Conservation (phyloP, 495 filamentous ascomycete species). For the Annulohypoxylon moriforme region DNA sequence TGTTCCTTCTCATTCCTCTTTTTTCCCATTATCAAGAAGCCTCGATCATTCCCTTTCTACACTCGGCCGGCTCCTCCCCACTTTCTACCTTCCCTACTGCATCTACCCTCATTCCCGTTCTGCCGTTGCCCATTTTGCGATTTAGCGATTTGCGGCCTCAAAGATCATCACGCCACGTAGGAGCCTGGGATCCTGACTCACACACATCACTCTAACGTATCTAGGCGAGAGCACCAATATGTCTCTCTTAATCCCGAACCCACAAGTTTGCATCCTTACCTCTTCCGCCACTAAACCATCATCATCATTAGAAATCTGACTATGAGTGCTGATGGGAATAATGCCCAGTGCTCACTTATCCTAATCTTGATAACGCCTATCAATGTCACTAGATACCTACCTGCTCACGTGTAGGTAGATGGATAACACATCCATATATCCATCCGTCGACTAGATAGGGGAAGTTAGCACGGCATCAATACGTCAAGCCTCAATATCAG, state of each 20-base stretch:
- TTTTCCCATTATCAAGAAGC: conserved; percentile 1
- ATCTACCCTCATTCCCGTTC: conserved; percentile 22
- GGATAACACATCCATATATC: too few species aligned
- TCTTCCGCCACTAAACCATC: conserved; percentile 12
- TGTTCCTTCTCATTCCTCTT: conserved; percentile 7
- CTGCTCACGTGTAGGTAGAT: not conserved
- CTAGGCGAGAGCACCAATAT: conserved; percentile 10
- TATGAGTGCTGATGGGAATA: conserved; percentile 1
- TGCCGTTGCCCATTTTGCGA: not conserved
- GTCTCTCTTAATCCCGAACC: conserved; percentile 22
- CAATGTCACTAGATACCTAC: not conserved
- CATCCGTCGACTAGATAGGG: not conserved
- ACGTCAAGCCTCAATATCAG: conserved; percentile 4
- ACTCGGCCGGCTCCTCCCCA: conserved; percentile 9
- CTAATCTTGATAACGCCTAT: not conserved
- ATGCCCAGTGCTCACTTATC: not conserved
- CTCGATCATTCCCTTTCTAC: conserved; percentile 9
- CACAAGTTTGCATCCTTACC: conserved; percentile 9
- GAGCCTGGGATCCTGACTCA: conserved; percentile 38
- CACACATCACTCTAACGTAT: conserved; percentile 18
- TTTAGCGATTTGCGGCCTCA: not conserved
- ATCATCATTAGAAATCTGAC: conserved; percentile 5
- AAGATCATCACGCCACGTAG: conserved; percentile 34
- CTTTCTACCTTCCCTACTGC: conserved; percentile 23
- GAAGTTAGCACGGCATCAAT: conserved; percentile 6